These are phyloP conservation scores for Sporodiniella umbellata DNA, from an alignment of 371 early-diverging fungal genomes.

Conservation along the genomic window DNA sequence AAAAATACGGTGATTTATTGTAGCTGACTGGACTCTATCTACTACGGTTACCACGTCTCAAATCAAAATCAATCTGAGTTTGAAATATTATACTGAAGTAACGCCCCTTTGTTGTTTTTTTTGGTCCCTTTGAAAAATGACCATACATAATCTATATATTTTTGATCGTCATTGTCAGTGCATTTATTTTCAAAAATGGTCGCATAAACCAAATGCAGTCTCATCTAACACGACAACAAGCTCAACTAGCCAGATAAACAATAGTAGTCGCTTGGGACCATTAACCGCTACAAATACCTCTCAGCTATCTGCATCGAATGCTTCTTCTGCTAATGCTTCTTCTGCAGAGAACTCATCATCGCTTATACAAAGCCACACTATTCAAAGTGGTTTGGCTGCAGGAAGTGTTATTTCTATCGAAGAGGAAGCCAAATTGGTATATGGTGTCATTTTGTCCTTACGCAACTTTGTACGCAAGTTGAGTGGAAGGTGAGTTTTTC, in stretches of 20 bases:
- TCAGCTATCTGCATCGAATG: constrained; percentile 37
- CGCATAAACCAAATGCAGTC: constrained; percentile 29
- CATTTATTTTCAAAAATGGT: constrained; percentile 82
- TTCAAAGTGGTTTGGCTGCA: constrained; percentile 43
- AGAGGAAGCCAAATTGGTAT: constrained; percentile 92
- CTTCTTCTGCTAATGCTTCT: constrained; percentile 20
- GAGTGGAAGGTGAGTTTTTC: constrained; percentile 44
- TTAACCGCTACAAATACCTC: constrained; percentile 23
- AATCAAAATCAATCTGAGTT: too few relatives aligned
- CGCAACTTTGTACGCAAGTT: constrained; percentile 86
- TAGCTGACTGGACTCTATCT: too few relatives aligned
- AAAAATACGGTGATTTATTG: too few relatives aligned
- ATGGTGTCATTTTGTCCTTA: constrained; percentile 87
- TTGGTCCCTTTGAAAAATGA: constrained; percentile 25
- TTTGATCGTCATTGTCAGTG: constrained; percentile 93
- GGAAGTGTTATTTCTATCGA: constrained; percentile 68
- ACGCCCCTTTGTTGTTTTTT: not conserved
- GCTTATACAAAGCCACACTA: constrained; percentile 13
- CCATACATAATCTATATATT: constrained; percentile 84
- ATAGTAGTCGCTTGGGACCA: constrained; percentile 30
- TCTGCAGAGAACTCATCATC: constrained; percentile 24
- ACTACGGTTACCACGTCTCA: too few relatives aligned
- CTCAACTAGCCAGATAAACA: constrained; percentile 26
- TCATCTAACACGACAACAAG: constrained; percentile 17
- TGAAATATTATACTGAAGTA: too few relatives aligned